phyloP scores from a whole-genome alignment of 352 stramenopile species.

The Phytophthora hybrid region DNA sequence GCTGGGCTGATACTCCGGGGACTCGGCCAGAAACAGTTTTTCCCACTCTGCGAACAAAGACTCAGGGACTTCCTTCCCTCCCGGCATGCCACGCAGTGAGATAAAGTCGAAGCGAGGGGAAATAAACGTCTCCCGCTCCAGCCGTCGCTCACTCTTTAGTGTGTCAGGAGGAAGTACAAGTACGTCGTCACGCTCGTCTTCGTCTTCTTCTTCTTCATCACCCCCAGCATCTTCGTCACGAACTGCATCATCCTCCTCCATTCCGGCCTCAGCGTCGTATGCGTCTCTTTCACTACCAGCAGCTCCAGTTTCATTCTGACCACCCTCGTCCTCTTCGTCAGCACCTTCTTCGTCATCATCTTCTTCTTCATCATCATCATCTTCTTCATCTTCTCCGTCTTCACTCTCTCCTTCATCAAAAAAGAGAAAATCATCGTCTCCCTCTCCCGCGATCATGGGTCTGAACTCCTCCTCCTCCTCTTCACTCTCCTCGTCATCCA shows the following conservation, averaged over 20 bases:
- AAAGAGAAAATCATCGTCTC: conserved; percentile 10
- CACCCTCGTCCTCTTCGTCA: no score
- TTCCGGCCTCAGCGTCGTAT: no score
- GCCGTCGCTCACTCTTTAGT: conserved; percentile 2
- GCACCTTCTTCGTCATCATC: no score
- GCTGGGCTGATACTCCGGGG: conserved; percentile 10
- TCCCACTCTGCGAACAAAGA: conserved; percentile 11
- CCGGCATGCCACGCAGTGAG: neutral
- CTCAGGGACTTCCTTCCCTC: neutral
- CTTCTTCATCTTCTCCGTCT: conserved; percentile 6
- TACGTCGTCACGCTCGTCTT: conserved; percentile 10
- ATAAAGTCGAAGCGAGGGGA: conserved; percentile 25
- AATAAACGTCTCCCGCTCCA: conserved; percentile 8
- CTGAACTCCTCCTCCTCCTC: conserved; percentile 26
- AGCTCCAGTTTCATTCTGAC: neutral
- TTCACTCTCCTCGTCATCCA: conserved; percentile 16
- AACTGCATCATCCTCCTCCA: neutral
- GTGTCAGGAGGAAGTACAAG: conserved; percentile 16
- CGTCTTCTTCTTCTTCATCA: neutral
- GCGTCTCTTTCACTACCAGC: neutral
- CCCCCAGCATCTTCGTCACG: neutral
- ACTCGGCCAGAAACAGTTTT: conserved; percentile 12
- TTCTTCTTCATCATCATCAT: neutral
- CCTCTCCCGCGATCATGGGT: conserved; percentile 1
- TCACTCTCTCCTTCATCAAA: conserved; percentile 15